Evolutionary conservation across 2,329 filamentous ascomycete genomes (phyloP), one percentile per base, ranked within the genome.

Genomic region (Tolypocladium pustulatum): DNA sequence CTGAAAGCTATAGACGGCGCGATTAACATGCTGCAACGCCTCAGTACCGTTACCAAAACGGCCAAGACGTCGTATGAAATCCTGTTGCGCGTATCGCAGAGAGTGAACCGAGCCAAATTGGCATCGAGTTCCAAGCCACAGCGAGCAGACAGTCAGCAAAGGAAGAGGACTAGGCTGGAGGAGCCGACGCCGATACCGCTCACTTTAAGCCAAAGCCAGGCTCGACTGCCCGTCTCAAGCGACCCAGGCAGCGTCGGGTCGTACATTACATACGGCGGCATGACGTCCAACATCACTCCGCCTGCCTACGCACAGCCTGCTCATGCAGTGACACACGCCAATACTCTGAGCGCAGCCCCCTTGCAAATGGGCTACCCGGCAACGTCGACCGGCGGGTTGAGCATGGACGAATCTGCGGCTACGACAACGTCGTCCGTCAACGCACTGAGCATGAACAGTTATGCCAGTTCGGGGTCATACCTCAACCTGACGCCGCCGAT

Each of bases 1-100:
- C 63, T 77, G 27, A 60, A 71, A 54, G 71, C 71, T 1, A 75
- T 82, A 37, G 65, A 69, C 3, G 63, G 65, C 3, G 71, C 74
- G 0, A 64, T 75, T 36, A 62, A 62, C 10, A 69, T 74, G 66
- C 62, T 78, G 25, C 63, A 68, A 36, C 66, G 64, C 12, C 61
- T 75, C 6, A 65, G 65, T 6, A 64, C 58, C 30, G 65, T 68
- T 49, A 68, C 67, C 2, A 68, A 70, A 54, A 68, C 70, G 9
- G 72, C 70, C 3, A 68, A 65, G 54, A 66, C 68, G 13, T 70
- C 69, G 4, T 71, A 68, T 55, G 66, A 68, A 3, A 64, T 73
- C n/a, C 62, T 74, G 34, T 62, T 61, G 5, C 68, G 65, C 7
- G 65, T 73, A 25, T 60, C 67, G 3, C 68, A 68, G 55, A 57